These are phyloP conservation scores for Pseudozyma sp. DNA, from an alignment of 1,284 basidiomycete genomes.

Conservation along the genomic window DNA sequence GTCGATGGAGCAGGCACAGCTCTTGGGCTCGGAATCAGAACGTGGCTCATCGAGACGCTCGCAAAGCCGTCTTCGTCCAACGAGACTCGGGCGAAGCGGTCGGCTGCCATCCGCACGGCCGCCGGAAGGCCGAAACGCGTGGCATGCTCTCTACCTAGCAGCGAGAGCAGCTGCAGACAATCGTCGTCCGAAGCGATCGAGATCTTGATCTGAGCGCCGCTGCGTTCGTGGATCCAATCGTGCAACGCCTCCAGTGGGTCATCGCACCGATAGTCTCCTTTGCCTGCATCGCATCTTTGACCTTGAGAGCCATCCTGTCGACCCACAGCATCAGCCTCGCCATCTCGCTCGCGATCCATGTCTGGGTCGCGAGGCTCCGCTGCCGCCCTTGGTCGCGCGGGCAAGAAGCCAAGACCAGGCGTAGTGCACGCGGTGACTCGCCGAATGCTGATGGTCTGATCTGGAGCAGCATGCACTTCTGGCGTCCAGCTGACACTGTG, in stretches of 20 bases:
- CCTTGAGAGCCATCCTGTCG: background rate
- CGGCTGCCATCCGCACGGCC: constrained; percentile 29
- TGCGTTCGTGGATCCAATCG: constrained; percentile 36
- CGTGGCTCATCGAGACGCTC: constrained; percentile 12
- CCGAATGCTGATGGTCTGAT: constrained; percentile 51
- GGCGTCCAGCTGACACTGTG: constrained; percentile 36
- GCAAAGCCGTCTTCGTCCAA: constrained; percentile 27
- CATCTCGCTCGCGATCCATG: constrained; percentile 15
- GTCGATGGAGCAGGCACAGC: background rate
- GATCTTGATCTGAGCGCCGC: constrained; percentile 15
- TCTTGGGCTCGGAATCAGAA: background rate
- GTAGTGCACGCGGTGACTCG: constrained; percentile 38
- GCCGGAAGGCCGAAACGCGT: constrained; percentile 9
- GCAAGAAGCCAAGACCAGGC: constrained; percentile 38
- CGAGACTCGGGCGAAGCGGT: constrained; percentile 22
- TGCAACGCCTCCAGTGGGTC: constrained; percentile 45
- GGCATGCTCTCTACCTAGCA: constrained; percentile 9
- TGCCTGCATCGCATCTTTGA: background rate
- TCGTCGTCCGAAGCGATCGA: constrained; percentile 52
- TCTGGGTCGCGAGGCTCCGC: constrained; percentile 48
- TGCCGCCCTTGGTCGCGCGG: constrained; percentile 31
- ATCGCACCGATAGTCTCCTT: constrained; percentile 21
- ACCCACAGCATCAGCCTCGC: constrained; percentile 6
- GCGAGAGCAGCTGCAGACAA: constrained; percentile 33
- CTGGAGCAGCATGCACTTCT: constrained; percentile 23